Evolutionary conservation across 768 basidiomycete species (phyloP).

Genomic region (Amanita inopinata): DNA sequence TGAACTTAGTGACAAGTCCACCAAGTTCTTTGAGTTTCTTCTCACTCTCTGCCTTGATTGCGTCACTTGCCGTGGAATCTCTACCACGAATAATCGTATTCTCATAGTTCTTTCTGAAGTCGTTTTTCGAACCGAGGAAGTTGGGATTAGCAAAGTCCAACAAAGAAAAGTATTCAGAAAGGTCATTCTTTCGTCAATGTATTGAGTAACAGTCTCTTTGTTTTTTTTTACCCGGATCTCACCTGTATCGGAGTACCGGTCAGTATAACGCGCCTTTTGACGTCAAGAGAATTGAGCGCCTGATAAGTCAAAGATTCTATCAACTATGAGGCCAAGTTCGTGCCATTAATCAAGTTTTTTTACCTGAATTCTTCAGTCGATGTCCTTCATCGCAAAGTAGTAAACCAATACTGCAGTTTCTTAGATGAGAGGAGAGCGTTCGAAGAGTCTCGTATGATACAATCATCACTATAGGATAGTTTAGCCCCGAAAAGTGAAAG

Average conservation of each 20-base stretch:
- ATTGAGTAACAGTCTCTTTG: neutral
- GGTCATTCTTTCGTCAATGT: constrained; percentile 91
- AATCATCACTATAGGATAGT: constrained; percentile 70
- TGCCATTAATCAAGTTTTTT: neutral
- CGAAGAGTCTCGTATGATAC: constrained; percentile 96
- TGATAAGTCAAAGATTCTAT: constrained; percentile 83
- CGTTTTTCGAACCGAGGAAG: constrained; percentile 77
- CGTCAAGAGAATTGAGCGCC: constrained; percentile 72
- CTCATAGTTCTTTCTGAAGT: constrained; percentile 95
- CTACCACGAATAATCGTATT: constrained; percentile 84
- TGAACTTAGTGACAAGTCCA: constrained; percentile 81
- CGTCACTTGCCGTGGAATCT: constrained; percentile 77
- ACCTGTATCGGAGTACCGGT: constrained; percentile 93
- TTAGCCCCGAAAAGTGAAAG: neutral
- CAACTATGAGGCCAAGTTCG: neutral
- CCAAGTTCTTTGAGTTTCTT: constrained; percentile 89
- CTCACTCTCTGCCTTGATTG: constrained; percentile 72
- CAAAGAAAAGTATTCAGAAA: constrained; percentile 90
- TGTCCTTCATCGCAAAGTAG: constrained; percentile 98
- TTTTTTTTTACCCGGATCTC: constrained; percentile 9
- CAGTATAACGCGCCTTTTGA: constrained; percentile 84
- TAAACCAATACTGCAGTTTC: constrained; percentile 75
- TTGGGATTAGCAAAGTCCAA: constrained; percentile 91
- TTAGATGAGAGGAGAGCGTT: constrained; percentile 65
- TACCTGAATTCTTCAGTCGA: constrained; percentile 91